A percentile compares a stretch with the other conserved stretches of the same genome.
Conservation (phyloP, 2,329 filamentous ascomycete genomes). For the Penicillium brevicompactum region DNA sequence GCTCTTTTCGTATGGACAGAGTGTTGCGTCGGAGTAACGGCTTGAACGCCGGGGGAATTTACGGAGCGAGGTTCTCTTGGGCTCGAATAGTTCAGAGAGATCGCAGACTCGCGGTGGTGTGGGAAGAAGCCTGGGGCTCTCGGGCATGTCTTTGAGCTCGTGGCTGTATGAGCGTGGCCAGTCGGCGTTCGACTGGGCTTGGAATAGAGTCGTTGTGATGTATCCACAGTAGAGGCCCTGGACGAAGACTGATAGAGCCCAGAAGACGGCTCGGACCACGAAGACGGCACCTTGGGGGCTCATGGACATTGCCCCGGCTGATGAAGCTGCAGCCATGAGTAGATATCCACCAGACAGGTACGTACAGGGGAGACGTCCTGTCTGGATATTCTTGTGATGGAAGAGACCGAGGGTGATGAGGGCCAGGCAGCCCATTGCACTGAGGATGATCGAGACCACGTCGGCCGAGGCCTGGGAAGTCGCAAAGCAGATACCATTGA, state of each 20-base stretch:
- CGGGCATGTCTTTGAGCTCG: slow-evolving; percentile 25
- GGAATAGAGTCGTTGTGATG: slow-evolving; percentile 21
- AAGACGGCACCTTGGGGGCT: slow-evolving; percentile 24
- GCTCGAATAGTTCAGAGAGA: slow-evolving; percentile 22
- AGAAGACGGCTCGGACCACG: slow-evolving; percentile 40
- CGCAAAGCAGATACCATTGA: slow-evolving; percentile 33
- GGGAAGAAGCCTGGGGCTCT: slow-evolving; percentile 13
- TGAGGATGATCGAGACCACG: slow-evolving; percentile 27
- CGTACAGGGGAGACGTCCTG: slow-evolving; percentile 12
- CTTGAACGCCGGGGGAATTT: slow-evolving; percentile 30
- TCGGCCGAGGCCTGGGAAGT: slow-evolving; percentile 25
- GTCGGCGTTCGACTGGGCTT: slow-evolving; percentile 10
- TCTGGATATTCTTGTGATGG: slow-evolving; percentile 20
- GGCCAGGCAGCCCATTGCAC: slow-evolving; percentile 27
- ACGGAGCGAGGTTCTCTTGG: slow-evolving; percentile 26
- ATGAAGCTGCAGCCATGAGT: slow-evolving; percentile 26
- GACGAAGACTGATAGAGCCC: slow-evolving; percentile 34
- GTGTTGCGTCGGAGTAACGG: slow-evolving; percentile 35
- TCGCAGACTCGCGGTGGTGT: slow-evolving; percentile 15
- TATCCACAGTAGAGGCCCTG: slow-evolving; percentile 35
- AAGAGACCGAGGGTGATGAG: slow-evolving; percentile 23
- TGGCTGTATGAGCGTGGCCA: slow-evolving; percentile 28
- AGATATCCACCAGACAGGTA: slow-evolving; percentile 27
- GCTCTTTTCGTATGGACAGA: slow-evolving; percentile 27
- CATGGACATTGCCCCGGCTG: slow-evolving; percentile 32